phyloP scores from a whole-genome alignment of 2,329 filamentous ascomycete genomes.

The Fusarium sp. region DNA sequence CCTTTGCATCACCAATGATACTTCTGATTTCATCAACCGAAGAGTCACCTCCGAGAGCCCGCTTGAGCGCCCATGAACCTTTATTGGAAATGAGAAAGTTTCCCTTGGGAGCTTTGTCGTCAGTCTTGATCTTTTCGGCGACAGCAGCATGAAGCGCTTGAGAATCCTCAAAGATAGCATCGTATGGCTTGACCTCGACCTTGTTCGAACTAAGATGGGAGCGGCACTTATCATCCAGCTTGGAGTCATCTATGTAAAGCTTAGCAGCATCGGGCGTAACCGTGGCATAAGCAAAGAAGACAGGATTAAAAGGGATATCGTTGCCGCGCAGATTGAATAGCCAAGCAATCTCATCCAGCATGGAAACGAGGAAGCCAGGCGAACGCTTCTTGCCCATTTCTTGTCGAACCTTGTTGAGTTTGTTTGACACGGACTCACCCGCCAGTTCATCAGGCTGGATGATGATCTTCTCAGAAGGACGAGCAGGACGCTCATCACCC shows the following conservation, averaged over 20 bases:
- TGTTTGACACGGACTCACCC: conserved; percentile 84
- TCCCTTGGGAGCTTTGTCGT: conserved; percentile 50
- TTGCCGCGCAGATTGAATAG: conserved; percentile 96
- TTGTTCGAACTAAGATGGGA: conserved; percentile 75
- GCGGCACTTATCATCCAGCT: conserved; percentile 76
- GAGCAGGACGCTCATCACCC: conserved; percentile 76
- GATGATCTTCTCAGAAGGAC: conserved; percentile 80
- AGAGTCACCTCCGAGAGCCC: conserved; percentile 85
- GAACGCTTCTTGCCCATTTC: conserved; percentile 92
- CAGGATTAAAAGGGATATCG: conserved; percentile 97
- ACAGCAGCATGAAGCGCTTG: conserved; percentile 62
- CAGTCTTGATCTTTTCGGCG: conserved; percentile 55
- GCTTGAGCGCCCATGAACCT: conserved; percentile 91
- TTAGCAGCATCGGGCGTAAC: conserved; percentile 81
- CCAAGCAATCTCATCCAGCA: conserved; percentile 98
- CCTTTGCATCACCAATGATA: conserved; percentile 89
- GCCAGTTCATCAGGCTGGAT: conserved; percentile 78
- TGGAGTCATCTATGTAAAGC: conserved; percentile 85
- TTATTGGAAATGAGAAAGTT: conserved; percentile 90
- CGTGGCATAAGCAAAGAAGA: conserved; percentile 97
- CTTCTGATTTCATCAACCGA: conserved; percentile 88
- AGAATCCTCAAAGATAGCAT: conserved; percentile 82
- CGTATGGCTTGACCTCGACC: conserved; percentile 83
- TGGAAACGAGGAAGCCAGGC: conserved; percentile 87
- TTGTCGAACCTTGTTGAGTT: conserved; percentile 87